A percentile compares a stretch with the other conserved stretches of the same genome.
Evolutionary conservation across 1,284 basidiomycete genomes (phyloP).

Genomic region (Stygiomarasmius scandens): DNA sequence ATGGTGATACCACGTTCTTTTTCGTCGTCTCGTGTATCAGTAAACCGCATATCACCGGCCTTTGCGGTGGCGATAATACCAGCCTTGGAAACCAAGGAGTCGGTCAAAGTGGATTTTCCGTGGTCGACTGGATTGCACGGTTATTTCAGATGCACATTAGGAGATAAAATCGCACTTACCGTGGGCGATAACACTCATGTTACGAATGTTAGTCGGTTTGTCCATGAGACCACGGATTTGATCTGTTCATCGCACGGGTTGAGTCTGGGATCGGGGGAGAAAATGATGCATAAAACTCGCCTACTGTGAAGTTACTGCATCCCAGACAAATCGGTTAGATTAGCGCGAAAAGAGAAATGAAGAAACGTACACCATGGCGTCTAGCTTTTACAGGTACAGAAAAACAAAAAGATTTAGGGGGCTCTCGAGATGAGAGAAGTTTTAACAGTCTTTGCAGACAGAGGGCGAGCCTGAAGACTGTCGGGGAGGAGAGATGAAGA

Average conservation of each 20-base stretch:
- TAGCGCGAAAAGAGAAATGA: conserved; percentile 15
- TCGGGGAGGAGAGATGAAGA: conserved; percentile 10
- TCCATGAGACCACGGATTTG: conserved; percentile 93
- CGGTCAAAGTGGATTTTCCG: conserved; percentile 99
- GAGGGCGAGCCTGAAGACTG: conserved; percentile 15
- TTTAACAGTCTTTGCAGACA: conserved; percentile 26
- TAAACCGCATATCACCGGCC: conserved; percentile 97
- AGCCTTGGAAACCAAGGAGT: conserved; percentile 98
- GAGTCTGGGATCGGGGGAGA: conserved; percentile 2
- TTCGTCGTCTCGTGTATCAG: conserved; percentile 97
- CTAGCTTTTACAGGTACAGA: conserved; percentile 45
- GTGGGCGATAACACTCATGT: conserved; percentile 99
- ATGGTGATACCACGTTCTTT: conserved; percentile 99
- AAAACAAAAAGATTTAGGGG: conserved; percentile 31
- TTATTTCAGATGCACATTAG: conserved; percentile 7
- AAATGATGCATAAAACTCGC: conserved; percentile 47
- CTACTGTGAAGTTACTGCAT: conserved; percentile 84
- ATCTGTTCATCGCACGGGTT: conserved; percentile 47
- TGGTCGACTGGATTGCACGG: conserved; percentile 80
- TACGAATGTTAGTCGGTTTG: conserved; percentile 90
- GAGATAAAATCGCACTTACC: conserved; percentile 50
- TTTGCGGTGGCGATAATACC: conserved; percentile 98
- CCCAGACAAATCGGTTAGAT: conserved; percentile 35
- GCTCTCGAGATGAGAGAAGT: conserved; percentile 30
- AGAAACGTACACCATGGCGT: conserved; percentile 75